Evolutionary conservation across 140 eudicot genomes (phyloP).

Genomic region (Ambrosia hybrid): DNA sequence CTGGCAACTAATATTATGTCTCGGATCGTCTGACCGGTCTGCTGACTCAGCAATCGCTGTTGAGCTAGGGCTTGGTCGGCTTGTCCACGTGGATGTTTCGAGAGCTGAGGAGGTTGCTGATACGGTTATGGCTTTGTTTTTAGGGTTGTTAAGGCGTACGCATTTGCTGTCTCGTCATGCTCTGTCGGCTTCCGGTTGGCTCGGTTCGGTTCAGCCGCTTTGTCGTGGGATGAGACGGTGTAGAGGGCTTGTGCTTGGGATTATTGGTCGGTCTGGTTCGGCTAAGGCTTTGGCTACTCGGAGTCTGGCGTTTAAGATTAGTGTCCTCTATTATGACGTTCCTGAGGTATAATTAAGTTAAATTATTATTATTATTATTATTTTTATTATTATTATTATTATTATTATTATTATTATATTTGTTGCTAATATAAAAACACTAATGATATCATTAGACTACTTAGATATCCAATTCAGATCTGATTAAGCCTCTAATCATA

Average conservation of each 20-base stretch:
- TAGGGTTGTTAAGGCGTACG: constrained; percentile 85
- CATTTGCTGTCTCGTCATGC: constrained; percentile 90
- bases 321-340: constrained; percentile 88
- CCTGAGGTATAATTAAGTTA: constrained; percentile 46
- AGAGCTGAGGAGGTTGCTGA: constrained; percentile 98
- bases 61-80: constrained; percentile 73
- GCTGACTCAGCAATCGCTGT: constrained; percentile 92
- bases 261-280: constrained; percentile 85
- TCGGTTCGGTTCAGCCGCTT: constrained; percentile 95
- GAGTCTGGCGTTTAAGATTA: constrained; percentile 92
- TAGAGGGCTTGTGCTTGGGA: constrained; percentile 90
- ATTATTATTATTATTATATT: too few relatives aligned
- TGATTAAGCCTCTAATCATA: background rate
- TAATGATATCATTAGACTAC: background rate
- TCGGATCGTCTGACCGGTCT: constrained; percentile 92
- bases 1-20: constrained; percentile 88
- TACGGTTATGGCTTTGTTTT: constrained; percentile 87
- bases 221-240: constrained; percentile 99
- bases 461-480: background rate
- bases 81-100: constrained; percentile 89
- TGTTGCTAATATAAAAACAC: background rate
- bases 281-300: constrained; percentile 87
- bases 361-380: too few relatives aligned
- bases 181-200: constrained; percentile 94
- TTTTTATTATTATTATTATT: too few relatives aligned